Base-by-base conservation (phyloP, 2,329 filamentous ascomycete genomes). In the Clarireedia homoeocarpa region DNA sequence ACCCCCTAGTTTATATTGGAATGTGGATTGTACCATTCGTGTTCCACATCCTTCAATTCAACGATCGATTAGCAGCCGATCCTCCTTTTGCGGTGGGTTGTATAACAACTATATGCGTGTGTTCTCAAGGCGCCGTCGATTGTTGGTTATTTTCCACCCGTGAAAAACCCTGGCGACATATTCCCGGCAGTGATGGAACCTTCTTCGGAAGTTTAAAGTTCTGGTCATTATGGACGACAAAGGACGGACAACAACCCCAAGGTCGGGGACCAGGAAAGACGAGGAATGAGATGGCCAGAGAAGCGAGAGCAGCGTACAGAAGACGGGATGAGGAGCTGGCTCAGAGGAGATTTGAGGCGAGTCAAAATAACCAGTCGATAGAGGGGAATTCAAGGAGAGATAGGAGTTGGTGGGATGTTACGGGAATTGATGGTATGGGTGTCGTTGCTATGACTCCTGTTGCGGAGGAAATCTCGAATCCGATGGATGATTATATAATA, bases 1-100 rank as follows among this genome's bases (percentile, higher is more conserved):
- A 92, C 67, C 88, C 88, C 0, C 67, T 85, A 17, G 78, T 87
- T 4, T 91, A 92, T 69, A 75, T 88, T 20, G 70, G 81, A 4
- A 81, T 89, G 61, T 92, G 88, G 88, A 71, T 86, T 3, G 71
- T 88, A 6, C 88, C 88, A 0, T 88, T 91, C 63, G 72, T 84
- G 2, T 75, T 76, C 2, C 85, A 91, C 67, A 75, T 83, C 50
- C 70, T 84, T 50, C 77, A 76, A 53, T 87, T 84, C 70, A 74
- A 75, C 59, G 73, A 83, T 49, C 65, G 71, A 50, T 80, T 73
- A 54, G 77, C 74, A 6, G 61, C 67, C 15, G 68, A 79, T 48
- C 78, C 79, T 1, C 76, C 86, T 0, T 84, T 81, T 60, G 75
- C 71, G 53, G 70, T 91, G 48, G 73, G 75, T 10, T 67, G 84